Conservation (phyloP, 768 basidiomycete species). For the Vishniacozyma victoriae region DNA sequence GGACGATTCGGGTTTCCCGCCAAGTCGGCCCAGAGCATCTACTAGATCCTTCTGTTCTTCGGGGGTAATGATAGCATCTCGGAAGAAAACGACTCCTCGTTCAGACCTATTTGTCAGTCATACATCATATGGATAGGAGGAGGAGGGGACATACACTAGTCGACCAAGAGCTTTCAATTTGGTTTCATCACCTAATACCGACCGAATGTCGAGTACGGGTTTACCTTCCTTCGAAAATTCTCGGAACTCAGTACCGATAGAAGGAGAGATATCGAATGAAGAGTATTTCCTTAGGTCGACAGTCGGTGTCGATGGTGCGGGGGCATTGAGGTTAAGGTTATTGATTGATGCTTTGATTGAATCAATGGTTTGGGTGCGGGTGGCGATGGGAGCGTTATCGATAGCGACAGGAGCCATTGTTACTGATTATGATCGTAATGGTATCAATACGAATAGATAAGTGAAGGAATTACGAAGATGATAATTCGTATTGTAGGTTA, state of each 20-base stretch:
- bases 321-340: constrained; percentile 1
- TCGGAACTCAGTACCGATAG: constrained; percentile 56
- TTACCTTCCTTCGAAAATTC: constrained; percentile 16
- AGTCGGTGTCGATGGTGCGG: not conserved
- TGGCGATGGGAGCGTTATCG: too few relatives aligned
- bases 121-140: not conserved
- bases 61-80: constrained; percentile 50
- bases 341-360: constrained; percentile 14
- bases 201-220: constrained; percentile 13
- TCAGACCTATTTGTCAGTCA: constrained; percentile 33
- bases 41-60: constrained; percentile 55
- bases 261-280: constrained; percentile 49
- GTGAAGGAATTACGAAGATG: too few relatives aligned
- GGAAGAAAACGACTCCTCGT: constrained; percentile 64
- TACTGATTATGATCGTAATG: too few relatives aligned
- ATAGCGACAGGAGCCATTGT: too few relatives aligned
- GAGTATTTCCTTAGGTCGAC: constrained; percentile 23
- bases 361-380: too few relatives aligned
- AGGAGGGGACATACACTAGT: constrained; percentile 24
- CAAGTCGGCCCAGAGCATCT: constrained; percentile 52
- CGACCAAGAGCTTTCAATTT: constrained; percentile 22
- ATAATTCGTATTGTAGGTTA: too few relatives aligned
- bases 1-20: constrained; percentile 53
- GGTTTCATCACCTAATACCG: constrained; percentile 17
- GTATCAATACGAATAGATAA: too few relatives aligned